These are phyloP conservation scores for Aspergillus mulundensis DNA, from an alignment of 495 filamentous ascomycete species.

Conservation along the genomic window DNA sequence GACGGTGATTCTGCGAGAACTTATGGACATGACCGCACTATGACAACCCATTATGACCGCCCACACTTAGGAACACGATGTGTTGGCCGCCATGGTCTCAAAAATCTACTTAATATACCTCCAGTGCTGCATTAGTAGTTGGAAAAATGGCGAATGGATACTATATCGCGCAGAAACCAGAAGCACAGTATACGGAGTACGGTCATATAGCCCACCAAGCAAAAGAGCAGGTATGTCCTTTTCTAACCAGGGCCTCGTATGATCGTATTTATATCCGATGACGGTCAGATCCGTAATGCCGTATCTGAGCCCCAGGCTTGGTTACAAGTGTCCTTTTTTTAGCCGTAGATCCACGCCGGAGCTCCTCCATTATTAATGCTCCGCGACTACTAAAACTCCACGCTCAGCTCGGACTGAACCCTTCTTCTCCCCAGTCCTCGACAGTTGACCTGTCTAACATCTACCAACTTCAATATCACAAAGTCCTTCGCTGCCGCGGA, in stretches of 20 bases:
- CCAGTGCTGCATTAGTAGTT: slow-evolving; percentile 5
- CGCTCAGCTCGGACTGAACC: not conserved
- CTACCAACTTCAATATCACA: not conserved
- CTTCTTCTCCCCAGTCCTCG: not conserved
- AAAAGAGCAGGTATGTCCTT: too few relatives aligned
- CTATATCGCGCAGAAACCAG: not conserved
- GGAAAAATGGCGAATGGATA: slow-evolving; percentile 1
- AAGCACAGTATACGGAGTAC: too few relatives aligned
- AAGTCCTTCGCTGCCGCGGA: not conserved
- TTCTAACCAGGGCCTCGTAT: too few relatives aligned
- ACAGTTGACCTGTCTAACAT: not conserved
- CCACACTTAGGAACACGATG: slow-evolving; percentile 1
- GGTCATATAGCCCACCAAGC: too few relatives aligned
- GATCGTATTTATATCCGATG: not conserved
- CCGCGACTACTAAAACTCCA: not conserved
- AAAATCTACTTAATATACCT: slow-evolving; percentile 1
- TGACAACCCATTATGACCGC: not conserved
- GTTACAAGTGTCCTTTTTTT: slow-evolving; percentile 25
- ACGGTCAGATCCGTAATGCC: not conserved
- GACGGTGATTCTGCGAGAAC: slow-evolving; percentile 32
- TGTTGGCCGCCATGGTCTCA: not conserved
- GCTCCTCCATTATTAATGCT: slow-evolving; percentile 10
- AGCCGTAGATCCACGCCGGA: slow-evolving; percentile 14
- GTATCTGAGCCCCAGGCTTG: not conserved
- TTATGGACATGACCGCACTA: not conserved